Conservation (phyloP, 495 filamentous ascomycete genomes). For the Apodospora peruviana region DNA sequence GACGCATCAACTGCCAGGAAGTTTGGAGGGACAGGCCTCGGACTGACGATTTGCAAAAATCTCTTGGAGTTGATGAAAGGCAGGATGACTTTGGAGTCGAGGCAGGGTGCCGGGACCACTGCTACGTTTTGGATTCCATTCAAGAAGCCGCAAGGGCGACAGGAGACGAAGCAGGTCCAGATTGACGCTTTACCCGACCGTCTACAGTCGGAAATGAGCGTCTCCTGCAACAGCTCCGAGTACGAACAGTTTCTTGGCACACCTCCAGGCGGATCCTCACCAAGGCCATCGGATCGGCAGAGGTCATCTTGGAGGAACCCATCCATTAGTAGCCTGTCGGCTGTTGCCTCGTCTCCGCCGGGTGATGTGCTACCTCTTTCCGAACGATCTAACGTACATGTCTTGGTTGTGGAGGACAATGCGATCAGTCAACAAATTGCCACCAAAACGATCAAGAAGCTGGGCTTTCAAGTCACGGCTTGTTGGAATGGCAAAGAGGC, state of each 20-base stretch:
- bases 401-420: slow-evolving; percentile 80
- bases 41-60: slow-evolving; percentile 73
- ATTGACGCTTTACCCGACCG: slow-evolving; percentile 52
- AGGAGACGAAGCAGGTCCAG: slow-evolving; percentile 40
- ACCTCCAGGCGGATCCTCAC: slow-evolving; percentile 17
- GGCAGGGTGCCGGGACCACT: slow-evolving; percentile 54
- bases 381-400: slow-evolving; percentile 50
- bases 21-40: slow-evolving; percentile 79
- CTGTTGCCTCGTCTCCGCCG: slow-evolving; percentile 17
- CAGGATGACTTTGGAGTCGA: slow-evolving; percentile 58
- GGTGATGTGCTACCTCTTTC: slow-evolving; percentile 31
- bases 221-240: slow-evolving; percentile 53
- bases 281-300: slow-evolving; percentile 21
- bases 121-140: slow-evolving; percentile 66
- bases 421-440: slow-evolving; percentile 76
- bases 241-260: slow-evolving; percentile 34
- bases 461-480: slow-evolving; percentile 65
- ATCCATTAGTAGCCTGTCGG: slow-evolving; percentile 28
- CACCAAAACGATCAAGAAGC: slow-evolving; percentile 64
- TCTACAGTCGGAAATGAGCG: slow-evolving; percentile 56
- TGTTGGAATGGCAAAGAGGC: slow-evolving; percentile 74
- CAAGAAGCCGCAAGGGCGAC: slow-evolving; percentile 41
- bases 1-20: slow-evolving; percentile 69
- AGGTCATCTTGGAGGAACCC: slow-evolving; percentile 25
- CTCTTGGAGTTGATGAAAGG: slow-evolving; percentile 82